These are phyloP conservation scores for Kwoniella sp. DNA, from an alignment of 768 basidiomycete species.

Conservation along the genomic window DNA sequence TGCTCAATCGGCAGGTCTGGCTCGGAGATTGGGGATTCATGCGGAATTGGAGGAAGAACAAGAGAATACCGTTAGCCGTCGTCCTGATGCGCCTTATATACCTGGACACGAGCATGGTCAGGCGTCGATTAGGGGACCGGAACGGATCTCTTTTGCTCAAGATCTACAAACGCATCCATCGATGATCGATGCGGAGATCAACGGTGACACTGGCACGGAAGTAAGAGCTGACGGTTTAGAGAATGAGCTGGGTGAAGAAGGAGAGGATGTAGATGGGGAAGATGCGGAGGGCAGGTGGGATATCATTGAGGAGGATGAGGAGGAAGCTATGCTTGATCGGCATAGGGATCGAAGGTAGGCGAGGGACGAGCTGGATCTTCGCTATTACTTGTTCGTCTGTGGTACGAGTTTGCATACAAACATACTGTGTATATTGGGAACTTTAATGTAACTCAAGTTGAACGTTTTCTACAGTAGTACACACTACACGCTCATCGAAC, in stretches of 20 bases:
- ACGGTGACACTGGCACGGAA: not conserved
- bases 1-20: conserved; percentile 11
- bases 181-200: not conserved
- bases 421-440: too few species aligned
- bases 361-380: too few species aligned
- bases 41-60: conserved; percentile 7
- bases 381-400: too few species aligned
- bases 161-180: not conserved
- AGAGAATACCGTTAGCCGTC: not conserved
- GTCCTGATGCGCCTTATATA: not conserved
- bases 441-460: too few species aligned
- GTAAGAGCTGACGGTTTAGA: not conserved
- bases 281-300: conserved; percentile 4
- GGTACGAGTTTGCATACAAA: too few species aligned
- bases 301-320: conserved; percentile 6
- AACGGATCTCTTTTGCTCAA: not conserved
- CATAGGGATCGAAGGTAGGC: not conserved
- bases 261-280: conserved; percentile 1
- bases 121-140: not conserved
- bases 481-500: too few species aligned
- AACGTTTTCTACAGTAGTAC: too few species aligned
- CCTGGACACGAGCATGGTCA: not conserved
- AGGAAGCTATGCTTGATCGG: not conserved
- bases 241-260: not conserved
- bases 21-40: conserved; percentile 1